These are phyloP conservation scores for Paramecium caudatum DNA, from an alignment of 73 alveolate genomes.

Conservation along the genomic window DNA sequence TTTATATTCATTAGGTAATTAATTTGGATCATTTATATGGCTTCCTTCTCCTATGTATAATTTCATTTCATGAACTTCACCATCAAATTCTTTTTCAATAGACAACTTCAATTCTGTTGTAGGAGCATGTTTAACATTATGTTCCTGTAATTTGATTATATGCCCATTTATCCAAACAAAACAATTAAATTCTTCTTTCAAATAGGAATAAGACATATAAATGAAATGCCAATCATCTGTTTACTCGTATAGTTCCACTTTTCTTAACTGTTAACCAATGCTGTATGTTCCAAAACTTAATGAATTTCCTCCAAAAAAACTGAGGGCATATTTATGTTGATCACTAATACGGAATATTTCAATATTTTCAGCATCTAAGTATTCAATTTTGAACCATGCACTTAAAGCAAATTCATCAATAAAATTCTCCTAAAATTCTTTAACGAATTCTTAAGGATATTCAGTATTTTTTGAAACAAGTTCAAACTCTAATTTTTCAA, in stretches of 20 bases:
- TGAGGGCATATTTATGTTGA: neutral
- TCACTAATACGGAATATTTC: neutral
- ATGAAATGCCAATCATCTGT: constrained; percentile 41
- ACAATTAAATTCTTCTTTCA: constrained; percentile 17
- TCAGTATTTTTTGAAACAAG: neutral
- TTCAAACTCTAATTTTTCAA: neutral
- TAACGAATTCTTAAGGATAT: neutral
- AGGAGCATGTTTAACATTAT: constrained; percentile 23
- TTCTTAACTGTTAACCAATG: neutral
- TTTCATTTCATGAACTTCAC: neutral
- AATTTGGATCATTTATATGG: neutral
- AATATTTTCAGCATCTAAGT: neutral
- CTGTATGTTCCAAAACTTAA: constrained; percentile 51
- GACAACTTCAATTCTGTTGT: neutral
- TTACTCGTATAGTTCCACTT: constrained; percentile 12
- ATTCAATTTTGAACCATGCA: constrained; percentile 36
- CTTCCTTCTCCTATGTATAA: constrained; percentile 46
- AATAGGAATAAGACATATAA: constrained; percentile 33
- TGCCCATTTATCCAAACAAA: constrained; percentile 12
- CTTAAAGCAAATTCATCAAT: constrained; percentile 18
- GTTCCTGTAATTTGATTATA: neutral
- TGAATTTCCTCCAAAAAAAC: constrained; percentile 60
- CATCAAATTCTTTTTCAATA: constrained; percentile 18
- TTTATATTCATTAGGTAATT: constrained; percentile 1
- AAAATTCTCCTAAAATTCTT: neutral